A percentile compares a stretch with the other conserved stretches of the same genome.
Conservation (phyloP, 441 rosid genomes). For the Bruguiera hainesii region DNA sequence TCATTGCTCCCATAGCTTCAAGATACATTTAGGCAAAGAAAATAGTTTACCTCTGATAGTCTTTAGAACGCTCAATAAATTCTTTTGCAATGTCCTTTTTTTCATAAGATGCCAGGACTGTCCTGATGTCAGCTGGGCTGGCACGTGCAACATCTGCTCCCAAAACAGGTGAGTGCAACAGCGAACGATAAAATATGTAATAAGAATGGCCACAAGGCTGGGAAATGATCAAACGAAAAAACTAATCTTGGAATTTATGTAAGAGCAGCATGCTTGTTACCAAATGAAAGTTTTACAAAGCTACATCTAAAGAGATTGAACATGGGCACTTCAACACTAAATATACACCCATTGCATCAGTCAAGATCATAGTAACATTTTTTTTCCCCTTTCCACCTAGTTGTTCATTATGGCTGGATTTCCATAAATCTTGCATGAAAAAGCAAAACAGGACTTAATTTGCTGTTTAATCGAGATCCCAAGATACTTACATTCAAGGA, state of each 20-base stretch:
- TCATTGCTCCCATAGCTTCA: neutral
- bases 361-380: neutral
- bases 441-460: neutral
- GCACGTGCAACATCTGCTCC: constrained; percentile 75
- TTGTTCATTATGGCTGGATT: too few relatives aligned
- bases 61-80: constrained; percentile 81
- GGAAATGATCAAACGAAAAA: neutral
- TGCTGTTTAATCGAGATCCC: too few relatives aligned
- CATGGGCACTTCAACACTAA: neutral
- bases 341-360: neutral
- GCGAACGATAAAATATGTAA: neutral
- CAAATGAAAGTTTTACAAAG: neutral
- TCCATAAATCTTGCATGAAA: neutral
- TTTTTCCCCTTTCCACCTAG: neutral
- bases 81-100: constrained; percentile 74
- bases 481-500: constrained; percentile 79
- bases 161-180: neutral
- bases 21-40: neutral
- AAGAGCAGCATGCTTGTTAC: too few relatives aligned
- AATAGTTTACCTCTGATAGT: constrained; percentile 56
- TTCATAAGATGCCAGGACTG: constrained; percentile 65
- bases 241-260: neutral
- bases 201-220: neutral
- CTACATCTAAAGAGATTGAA: neutral
- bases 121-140: constrained; percentile 77